These are phyloP conservation scores for Pseudonitzschia pungens DNA, from an alignment of 108 stramenopile genomes.

Conservation along the genomic window DNA sequence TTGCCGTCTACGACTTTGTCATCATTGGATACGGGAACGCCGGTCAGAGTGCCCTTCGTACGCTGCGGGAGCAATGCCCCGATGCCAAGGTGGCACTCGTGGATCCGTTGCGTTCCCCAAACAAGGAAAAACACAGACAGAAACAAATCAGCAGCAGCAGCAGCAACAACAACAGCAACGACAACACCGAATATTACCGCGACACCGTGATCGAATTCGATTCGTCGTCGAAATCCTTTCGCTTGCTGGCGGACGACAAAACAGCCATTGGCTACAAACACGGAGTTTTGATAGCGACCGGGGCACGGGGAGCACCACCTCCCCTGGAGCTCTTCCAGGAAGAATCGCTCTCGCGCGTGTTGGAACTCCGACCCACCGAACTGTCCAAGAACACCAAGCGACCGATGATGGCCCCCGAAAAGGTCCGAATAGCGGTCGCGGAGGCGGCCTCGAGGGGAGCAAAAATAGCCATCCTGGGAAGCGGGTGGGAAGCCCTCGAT, in stretches of 20 bases:
- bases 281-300: conserved; percentile 77
- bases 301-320: conserved; percentile 77
- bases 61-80: conserved; percentile 45
- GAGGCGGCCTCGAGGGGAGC: conserved; percentile 60
- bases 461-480: conserved; percentile 70
- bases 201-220: conserved; percentile 41
- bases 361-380: conserved; percentile 66
- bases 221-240: conserved; percentile 34
- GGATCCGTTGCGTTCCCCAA: conserved; percentile 41
- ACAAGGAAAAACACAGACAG: neutral
- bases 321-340: conserved; percentile 61
- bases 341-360: conserved; percentile 44
- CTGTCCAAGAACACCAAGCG: conserved; percentile 33
- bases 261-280: conserved; percentile 56
- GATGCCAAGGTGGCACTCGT: conserved; percentile 51
- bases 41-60: conserved; percentile 47
- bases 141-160: neutral
- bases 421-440: conserved; percentile 19
- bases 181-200: conserved; percentile 22
- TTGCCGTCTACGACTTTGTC: conserved; percentile 52
- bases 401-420: conserved; percentile 31
- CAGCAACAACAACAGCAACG: neutral
- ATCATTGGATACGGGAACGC: conserved; percentile 61
- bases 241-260: conserved; percentile 16
- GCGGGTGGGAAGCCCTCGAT: conserved; percentile 83